phyloP scores from a whole-genome alignment of 768 basidiomycete species.

The Trametes elegans region DNA sequence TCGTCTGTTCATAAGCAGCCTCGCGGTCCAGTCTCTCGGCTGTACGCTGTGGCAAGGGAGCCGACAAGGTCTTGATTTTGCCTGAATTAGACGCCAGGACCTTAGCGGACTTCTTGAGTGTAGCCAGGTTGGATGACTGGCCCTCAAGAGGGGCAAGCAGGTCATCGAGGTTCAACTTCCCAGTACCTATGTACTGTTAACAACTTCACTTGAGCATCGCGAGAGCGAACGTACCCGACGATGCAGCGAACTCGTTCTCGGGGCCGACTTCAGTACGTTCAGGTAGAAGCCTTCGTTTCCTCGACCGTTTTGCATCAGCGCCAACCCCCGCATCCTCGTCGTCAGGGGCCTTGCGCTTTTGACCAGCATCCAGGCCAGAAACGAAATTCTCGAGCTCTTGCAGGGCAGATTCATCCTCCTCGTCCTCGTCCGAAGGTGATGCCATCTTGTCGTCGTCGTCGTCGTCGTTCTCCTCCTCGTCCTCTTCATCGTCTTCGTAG shows the following conservation, averaged over 20 bases:
- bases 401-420: slow-evolving; percentile 56
- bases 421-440: slow-evolving; percentile 36
- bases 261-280: slow-evolving; percentile 78
- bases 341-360: slow-evolving; percentile 69
- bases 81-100: slow-evolving; percentile 50
- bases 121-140: slow-evolving; percentile 55
- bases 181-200: slow-evolving; percentile 36
- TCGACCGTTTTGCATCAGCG: slow-evolving; percentile 29
- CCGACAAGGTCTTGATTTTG: slow-evolving; percentile 64
- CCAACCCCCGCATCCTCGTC: slow-evolving; percentile 33
- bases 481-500: slow-evolving; percentile 32
- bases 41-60: slow-evolving; percentile 81
- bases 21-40: slow-evolving; percentile 91
- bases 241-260: slow-evolving; percentile 77
- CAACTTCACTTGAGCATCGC: background rate
- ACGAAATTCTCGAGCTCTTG: slow-evolving; percentile 74
- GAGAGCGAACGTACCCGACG: slow-evolving; percentile 38
- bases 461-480: slow-evolving; percentile 36
- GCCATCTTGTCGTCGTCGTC: slow-evolving; percentile 37
- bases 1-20: slow-evolving; percentile 93
- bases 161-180: slow-evolving; percentile 66
- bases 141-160: slow-evolving; percentile 70
- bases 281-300: slow-evolving; percentile 61
- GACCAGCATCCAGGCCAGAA: slow-evolving; percentile 57
- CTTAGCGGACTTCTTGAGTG: slow-evolving; percentile 71